Conservation (phyloP, 495 filamentous ascomycete species). For the Annulohypoxylon stygium region DNA sequence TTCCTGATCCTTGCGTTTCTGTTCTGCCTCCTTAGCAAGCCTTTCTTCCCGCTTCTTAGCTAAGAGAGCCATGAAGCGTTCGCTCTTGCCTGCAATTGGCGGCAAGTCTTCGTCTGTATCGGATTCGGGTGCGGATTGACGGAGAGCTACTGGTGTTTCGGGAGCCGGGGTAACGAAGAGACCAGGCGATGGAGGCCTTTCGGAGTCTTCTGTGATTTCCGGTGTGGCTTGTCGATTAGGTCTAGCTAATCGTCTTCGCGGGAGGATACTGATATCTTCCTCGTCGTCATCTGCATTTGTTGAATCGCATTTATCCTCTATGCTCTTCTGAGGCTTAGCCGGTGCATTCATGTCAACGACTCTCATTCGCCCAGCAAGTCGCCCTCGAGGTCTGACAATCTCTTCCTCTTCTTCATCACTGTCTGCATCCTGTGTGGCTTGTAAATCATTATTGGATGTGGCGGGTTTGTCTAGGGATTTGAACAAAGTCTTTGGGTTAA, state of each 20-base stretch:
- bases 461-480: constrained; percentile 35
- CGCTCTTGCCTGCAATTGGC: constrained; percentile 61
- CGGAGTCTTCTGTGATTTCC: constrained; percentile 35
- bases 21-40: constrained; percentile 71
- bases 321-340: constrained; percentile 15
- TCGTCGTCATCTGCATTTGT: constrained; percentile 44
- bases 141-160: constrained; percentile 40
- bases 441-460: constrained; percentile 13
- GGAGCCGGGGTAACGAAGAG: constrained; percentile 60
- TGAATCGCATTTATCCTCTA: neutral
- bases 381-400: constrained; percentile 73
- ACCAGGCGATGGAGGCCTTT: constrained; percentile 42
- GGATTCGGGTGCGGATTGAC: constrained; percentile 44
- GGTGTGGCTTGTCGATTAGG: constrained; percentile 55
- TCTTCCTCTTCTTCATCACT: constrained; percentile 64
- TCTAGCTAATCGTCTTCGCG: constrained; percentile 49
- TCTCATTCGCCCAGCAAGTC: constrained; percentile 78
- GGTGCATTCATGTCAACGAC: constrained; percentile 43
- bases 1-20: constrained; percentile 63
- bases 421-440: constrained; percentile 33
- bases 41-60: constrained; percentile 78
- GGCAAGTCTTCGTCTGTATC: constrained; percentile 64
- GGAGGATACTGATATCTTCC: constrained; percentile 46
- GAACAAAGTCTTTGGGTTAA: constrained; percentile 33
- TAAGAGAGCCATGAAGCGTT: constrained; percentile 75